Evolutionary conservation across 805 yeast genomes (phyloP).

Genomic region (Zygosaccharomyces gambellarensis): DNA sequence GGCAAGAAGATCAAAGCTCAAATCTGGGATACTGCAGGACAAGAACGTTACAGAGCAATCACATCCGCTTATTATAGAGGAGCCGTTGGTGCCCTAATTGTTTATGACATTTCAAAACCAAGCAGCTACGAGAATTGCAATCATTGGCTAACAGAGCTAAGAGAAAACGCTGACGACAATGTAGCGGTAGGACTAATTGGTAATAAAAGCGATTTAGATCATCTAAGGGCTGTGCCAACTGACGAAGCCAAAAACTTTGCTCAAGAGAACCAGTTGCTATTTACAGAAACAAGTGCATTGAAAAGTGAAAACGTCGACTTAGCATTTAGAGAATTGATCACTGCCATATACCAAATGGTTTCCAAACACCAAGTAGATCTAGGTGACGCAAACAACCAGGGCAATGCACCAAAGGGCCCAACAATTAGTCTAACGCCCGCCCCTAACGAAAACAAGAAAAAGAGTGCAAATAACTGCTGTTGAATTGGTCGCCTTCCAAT

Average conservation of each 20-base stretch:
- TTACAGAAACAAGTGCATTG: slow-evolving; percentile 94
- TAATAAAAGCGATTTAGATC: slow-evolving; percentile 85
- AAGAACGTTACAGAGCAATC: slow-evolving; percentile 96
- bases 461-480: slow-evolving; percentile 57
- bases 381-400: slow-evolving; percentile 47
- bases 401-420: slow-evolving; percentile 74
- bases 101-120: slow-evolving; percentile 90
- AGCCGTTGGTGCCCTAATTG: slow-evolving; percentile 94
- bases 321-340: slow-evolving; percentile 88
- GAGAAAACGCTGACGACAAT: slow-evolving; percentile 89
- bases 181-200: slow-evolving; percentile 93
- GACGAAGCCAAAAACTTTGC: slow-evolving; percentile 96
- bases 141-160: slow-evolving; percentile 86
- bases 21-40: slow-evolving; percentile 99
- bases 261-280: slow-evolving; percentile 82
- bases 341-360: slow-evolving; percentile 91
- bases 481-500: slow-evolving; percentile 28
- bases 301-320: slow-evolving; percentile 91
- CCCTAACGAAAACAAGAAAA: slow-evolving; percentile 72
- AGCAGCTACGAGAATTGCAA: slow-evolving; percentile 80
- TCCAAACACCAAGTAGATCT: slow-evolving; percentile 88
- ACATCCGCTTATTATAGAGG: slow-evolving; percentile 97
- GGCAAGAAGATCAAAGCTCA: slow-evolving; percentile 83
- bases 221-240: slow-evolving; percentile 92
- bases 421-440: slow-evolving; percentile 91